Conservation (phyloP, 2,329 filamentous ascomycete genomes). For the Trichoderma polysporum region DNA sequence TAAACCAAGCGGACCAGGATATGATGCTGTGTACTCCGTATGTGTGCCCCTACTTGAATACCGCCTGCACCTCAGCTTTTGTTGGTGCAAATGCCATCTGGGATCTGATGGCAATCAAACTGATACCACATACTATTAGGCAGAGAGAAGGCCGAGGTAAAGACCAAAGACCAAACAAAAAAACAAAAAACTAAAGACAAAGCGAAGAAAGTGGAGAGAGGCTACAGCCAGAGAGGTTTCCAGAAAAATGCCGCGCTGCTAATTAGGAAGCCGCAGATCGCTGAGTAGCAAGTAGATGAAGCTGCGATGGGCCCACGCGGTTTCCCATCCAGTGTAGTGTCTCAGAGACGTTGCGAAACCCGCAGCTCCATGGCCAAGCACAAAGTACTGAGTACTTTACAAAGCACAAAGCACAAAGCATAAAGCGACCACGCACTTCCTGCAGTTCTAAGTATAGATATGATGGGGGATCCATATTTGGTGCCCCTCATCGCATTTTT, state of each 20-base stretch:
- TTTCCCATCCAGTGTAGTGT: background rate
- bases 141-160: background rate
- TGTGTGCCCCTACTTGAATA: background rate
- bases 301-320: background rate
- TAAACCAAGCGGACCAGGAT: background rate
- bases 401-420: background rate
- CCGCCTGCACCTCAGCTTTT: background rate
- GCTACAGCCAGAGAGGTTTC: background rate
- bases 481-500: background rate
- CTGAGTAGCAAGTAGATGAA: background rate
- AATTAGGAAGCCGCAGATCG: background rate
- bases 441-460: background rate
- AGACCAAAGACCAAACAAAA: background rate
- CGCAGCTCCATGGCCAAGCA: background rate
- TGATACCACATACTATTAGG: background rate
- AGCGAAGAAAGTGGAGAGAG: background rate
- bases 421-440: no score
- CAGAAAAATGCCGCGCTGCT: background rate
- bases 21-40: background rate
- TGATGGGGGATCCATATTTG: background rate
- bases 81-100: background rate
- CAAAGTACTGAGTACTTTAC: background rate
- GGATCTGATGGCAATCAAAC: conserved; percentile 1
- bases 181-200: background rate
- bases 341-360: background rate